Evolutionary conservation across 371 early-diverging fungal genomes (phyloP).

Genomic region (Saksenaea oblongispora): DNA sequence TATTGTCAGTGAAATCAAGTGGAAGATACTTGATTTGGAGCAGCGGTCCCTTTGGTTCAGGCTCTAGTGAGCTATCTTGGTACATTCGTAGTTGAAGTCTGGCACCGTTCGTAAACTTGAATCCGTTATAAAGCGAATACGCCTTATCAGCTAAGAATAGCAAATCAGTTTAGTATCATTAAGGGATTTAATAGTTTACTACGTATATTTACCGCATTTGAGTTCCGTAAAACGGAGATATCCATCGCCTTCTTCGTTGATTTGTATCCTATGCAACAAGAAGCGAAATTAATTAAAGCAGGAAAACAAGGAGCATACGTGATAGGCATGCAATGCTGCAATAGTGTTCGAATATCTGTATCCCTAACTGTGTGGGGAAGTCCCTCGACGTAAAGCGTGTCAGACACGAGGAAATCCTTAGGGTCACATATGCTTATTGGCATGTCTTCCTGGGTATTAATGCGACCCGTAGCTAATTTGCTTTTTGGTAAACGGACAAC

Average conservation of each 20-base stretch:
- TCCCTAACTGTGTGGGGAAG: not conserved
- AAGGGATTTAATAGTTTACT: not conserved
- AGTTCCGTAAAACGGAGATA: not conserved
- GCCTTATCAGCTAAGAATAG: slow-evolving; percentile 34
- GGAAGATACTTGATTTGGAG: slow-evolving; percentile 36
- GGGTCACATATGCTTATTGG: not conserved
- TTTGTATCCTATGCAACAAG: not conserved
- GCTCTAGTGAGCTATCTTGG: slow-evolving; percentile 27
- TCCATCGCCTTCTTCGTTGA: not conserved
- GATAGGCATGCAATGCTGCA: slow-evolving; percentile 2
- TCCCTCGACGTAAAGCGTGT: not conserved
- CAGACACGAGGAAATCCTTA: slow-evolving; percentile 2
- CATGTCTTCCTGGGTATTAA: not conserved
- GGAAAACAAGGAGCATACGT: not conserved
- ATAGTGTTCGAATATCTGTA: not conserved
- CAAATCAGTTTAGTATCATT: not conserved
- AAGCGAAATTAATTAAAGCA: not conserved
- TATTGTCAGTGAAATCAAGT: slow-evolving; percentile 27
- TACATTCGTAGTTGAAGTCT: slow-evolving; percentile 36
- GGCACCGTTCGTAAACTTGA: slow-evolving; percentile 33
- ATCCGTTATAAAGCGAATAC: slow-evolving; percentile 38
- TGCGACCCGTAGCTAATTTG: not conserved
- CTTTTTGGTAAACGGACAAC: slow-evolving; percentile 1
- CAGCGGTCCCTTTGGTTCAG: slow-evolving; percentile 27
- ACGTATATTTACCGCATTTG: not conserved